Evolutionary conservation across 1,284 basidiomycete genomes (phyloP), one percentile per base, ranked within the genome.

Genomic region (Ustanciosporium gigantosporum): DNA sequence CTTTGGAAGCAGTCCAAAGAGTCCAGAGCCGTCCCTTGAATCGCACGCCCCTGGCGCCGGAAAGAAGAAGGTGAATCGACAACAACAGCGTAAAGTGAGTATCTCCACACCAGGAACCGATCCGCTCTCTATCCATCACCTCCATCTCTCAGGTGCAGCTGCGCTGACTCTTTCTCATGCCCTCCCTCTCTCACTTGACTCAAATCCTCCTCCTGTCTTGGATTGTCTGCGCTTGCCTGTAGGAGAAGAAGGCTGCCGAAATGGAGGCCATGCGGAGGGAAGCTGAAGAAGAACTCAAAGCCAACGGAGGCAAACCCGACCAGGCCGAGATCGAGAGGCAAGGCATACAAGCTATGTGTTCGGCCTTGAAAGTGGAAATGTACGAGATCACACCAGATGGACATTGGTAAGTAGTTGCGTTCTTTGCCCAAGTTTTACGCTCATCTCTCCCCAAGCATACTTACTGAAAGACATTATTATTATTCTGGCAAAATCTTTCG

Each of bases 361-460:
- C 46, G 17, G 59, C 60, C 14, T 45, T 61, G 19, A 66, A 57
- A 20, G 64, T 58, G 19, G 46, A 34, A 17, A 70, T 66, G 61
- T 56, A 66, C 35, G 46, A 62, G 89, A 89, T 96, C 70, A 87
- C 86, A 58, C 90, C 93, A 8, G 93, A 97, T 72, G 93, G 93
- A 0, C 93, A 97, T 72, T 97, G 92, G 55, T 56, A 27, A 11
- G 49, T 39, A 16, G 2, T 29, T 25, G 9, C 5, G 17, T 21
- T 15, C 4, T 6, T 3, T 11, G 3, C 25, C 3, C 4, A 13
- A 3, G 3, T 22, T n/a, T 4, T 23, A 40, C 9, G 24, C 8
- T 16, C 15, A 9, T 27, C 25, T 27, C 23, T 9, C 14, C 14
- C 36, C 36, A 5, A n/a, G n/a, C n/a, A n/a, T 17, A 8, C 34